Evolutionary conservation across 78 protist genomes (phyloP).

Genomic region (Tieghemostelium lacteum): DNA sequence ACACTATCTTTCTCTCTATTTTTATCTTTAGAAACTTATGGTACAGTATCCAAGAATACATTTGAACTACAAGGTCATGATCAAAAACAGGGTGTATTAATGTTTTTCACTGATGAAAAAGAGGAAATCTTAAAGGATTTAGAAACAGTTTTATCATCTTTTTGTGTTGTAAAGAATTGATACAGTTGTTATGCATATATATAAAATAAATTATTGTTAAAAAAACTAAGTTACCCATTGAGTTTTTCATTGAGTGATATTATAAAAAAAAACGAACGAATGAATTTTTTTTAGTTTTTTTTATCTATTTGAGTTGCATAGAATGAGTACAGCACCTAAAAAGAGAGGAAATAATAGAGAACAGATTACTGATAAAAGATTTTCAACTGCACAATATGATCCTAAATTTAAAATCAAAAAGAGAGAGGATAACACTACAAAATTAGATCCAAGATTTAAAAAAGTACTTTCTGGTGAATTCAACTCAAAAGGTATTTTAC

Average conservation of each 20-base stretch:
- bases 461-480: slow-evolving; percentile 21
- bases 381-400: slow-evolving; percentile 44
- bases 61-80: slow-evolving; percentile 67
- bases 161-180: no score
- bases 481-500: slow-evolving; percentile 28
- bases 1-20: neutral
- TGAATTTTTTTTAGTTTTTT: no score
- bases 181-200: no score
- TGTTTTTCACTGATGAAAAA: slow-evolving; percentile 69
- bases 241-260: no score
- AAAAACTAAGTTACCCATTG: no score
- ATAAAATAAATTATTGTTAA: no score
- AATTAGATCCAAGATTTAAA: slow-evolving; percentile 35
- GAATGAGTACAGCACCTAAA: no score
- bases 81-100: slow-evolving; percentile 27
- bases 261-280: no score
- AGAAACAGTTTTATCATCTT: slow-evolving; percentile 13
- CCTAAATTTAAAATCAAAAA: slow-evolving; percentile 44
- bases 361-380: slow-evolving; percentile 39
- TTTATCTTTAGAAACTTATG: slow-evolving; percentile 30
- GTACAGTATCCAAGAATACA: slow-evolving; percentile 56
- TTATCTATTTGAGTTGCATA: no score
- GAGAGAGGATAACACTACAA: slow-evolving; percentile 4
- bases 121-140: slow-evolving; percentile 30
- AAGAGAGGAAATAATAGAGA: neutral